A percentile compares a stretch with the other conserved stretches of the same genome.
These are phyloP conservation scores for Psilocybe tampanensis DNA, from an alignment of 768 basidiomycete species.

Conservation along the genomic window DNA sequence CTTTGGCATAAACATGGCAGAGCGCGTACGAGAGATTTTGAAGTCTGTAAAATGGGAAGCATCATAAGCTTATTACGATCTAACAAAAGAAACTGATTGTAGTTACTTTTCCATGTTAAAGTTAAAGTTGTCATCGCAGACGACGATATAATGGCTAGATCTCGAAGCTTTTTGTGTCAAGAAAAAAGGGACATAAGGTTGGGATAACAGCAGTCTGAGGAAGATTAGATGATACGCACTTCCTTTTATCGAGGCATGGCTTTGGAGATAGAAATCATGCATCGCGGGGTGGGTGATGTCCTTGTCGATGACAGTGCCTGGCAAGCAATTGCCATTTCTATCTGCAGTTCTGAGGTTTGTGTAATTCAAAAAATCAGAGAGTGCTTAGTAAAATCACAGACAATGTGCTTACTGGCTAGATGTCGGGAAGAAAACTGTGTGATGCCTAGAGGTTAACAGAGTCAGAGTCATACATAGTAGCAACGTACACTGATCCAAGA, in stretches of 20 bases:
- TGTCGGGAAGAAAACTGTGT: conserved; percentile 29
- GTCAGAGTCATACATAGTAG: not conserved
- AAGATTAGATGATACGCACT: conserved; percentile 35
- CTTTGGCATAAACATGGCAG: not conserved
- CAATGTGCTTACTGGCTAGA: not conserved
- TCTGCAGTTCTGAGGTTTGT: conserved; percentile 17
- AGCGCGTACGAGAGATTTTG: no score
- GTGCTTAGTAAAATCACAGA: not conserved
- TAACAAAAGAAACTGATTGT: not conserved
- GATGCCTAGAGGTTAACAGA: conserved; percentile 19
- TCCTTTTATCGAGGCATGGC: conserved; percentile 56
- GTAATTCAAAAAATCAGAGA: not conserved
- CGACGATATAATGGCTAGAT: conserved; percentile 19
- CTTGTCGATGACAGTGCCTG: conserved; percentile 48
- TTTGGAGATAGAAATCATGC: conserved; percentile 58
- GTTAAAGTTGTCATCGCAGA: conserved; percentile 12
- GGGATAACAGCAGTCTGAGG: not conserved
- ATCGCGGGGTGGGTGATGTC: conserved; percentile 47
- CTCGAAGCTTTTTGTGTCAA: conserved; percentile 19
- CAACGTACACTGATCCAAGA: conserved; percentile 48
- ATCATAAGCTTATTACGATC: no score
- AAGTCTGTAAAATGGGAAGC: no score
- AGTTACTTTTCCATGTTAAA: not conserved
- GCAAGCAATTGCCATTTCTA: conserved; percentile 50
- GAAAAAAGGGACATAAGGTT: not conserved